Evolutionary conservation across 1,284 basidiomycete species (phyloP), one percentile per base, ranked within the genome.

Genomic region (Melampsora abietis-canadensis): DNA sequence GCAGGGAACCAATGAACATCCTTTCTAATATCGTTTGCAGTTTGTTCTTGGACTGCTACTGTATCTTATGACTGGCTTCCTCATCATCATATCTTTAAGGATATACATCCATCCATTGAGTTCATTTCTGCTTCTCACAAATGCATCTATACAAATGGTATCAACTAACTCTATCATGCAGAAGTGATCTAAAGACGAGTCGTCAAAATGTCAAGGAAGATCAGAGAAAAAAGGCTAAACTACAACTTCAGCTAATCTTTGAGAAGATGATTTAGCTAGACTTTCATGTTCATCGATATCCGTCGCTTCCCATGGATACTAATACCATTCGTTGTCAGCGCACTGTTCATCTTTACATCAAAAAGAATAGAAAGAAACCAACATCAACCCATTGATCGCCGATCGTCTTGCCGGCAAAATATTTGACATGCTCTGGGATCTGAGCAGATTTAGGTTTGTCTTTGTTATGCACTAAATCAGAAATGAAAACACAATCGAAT

Each of bases 401-500:
- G 54, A 47, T 74, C 6, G 75, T 77, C 46, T 78, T 76, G 51
- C 80, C 81, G n/a, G 79, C 69, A 64, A 80, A 82, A 72, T 80
- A 93, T 88, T 86, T 86, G 57, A 87, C 84, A 68, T 86, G 86
- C 4, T 83, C 78, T 10, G 92, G 90, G 61, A 97, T 83, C 59
- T 86, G 82, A 31, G 87, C 92, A 57, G 88, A 82, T 84, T 97
- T 97, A 60, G 85, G 84, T 84, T 95, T 95, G 77, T 88, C 84
- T 84, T 96, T 96, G 85, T 96, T 95, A 84, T 96, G 93, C 19
- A 97, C 94, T 15, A 44, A 62, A 10, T 57, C 1, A 17, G 4
- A 8, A 31, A 44, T 30, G 15, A 67, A 31, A 17, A 19, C 40
- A 21, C 19, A 12, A n/a, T 44, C 60, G 19, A 7, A 19, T 63